These are phyloP conservation scores for Antitrichia curtipendula DNA, from an alignment of 225 moss, liverwort and hornwort species.

Conservation along the genomic window DNA sequence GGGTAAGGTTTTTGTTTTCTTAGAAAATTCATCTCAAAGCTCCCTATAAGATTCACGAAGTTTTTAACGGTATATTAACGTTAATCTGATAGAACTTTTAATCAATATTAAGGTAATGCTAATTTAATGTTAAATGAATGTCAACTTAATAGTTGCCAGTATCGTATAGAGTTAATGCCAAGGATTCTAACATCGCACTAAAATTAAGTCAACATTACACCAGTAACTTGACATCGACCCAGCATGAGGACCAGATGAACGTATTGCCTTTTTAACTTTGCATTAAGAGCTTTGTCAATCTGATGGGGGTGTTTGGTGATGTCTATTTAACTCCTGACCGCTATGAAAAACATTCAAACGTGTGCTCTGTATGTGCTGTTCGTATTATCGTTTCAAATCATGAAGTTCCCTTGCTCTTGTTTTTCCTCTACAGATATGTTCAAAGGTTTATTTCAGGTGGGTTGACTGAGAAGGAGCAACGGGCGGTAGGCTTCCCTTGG, in stretches of 20 bases:
- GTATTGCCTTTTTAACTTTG: not conserved
- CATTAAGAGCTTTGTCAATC: not conserved
- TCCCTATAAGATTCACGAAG: not conserved
- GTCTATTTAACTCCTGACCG: not conserved
- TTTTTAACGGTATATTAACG: not conserved
- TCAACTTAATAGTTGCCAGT: not conserved
- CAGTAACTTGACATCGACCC: not conserved
- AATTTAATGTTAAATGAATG: not conserved
- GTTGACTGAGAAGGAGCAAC: slow-evolving; percentile 49
- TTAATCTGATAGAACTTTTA: not conserved
- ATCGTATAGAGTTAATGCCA: no score
- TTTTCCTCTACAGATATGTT: slow-evolving; percentile 37
- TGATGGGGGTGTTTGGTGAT: not conserved
- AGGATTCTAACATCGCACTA: not conserved
- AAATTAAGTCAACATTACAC: not conserved
- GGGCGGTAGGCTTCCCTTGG: slow-evolving; percentile 78
- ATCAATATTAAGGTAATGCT: not conserved
- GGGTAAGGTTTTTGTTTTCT: slow-evolving; percentile 6
- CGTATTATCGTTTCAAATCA: not conserved
- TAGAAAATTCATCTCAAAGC: not conserved
- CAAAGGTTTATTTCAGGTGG: slow-evolving; percentile 45
- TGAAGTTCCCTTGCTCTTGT: not conserved
- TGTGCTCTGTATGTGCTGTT: not conserved
- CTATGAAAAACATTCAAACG: not conserved
- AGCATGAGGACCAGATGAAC: not conserved